These are phyloP conservation scores for Xylariaceae sp. DNA, from an alignment of 2,329 filamentous ascomycete species.

Conservation along the genomic window DNA sequence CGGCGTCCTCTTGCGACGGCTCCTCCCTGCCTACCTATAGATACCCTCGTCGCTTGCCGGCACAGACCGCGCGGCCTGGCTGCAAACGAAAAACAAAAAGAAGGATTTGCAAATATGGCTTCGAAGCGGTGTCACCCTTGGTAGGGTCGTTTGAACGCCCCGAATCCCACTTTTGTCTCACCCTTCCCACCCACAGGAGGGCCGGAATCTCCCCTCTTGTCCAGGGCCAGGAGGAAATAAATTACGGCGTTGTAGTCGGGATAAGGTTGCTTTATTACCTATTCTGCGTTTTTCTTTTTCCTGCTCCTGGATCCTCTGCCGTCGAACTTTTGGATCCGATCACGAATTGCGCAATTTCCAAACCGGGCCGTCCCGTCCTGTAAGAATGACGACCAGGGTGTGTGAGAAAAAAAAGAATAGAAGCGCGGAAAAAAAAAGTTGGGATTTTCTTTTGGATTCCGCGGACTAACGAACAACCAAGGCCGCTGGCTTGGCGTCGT, in stretches of 20 bases:
- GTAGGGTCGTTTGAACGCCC: neutral
- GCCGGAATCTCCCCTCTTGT: neutral
- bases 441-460: neutral
- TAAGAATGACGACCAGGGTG: neutral
- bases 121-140: conserved; percentile 15
- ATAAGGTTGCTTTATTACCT: conserved; percentile 8
- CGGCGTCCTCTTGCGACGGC: neutral
- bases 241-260: conserved; percentile 3
- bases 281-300: neutral
- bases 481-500: conserved; percentile 3
- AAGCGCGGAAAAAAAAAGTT: neutral
- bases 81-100: neutral
- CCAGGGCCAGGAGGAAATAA: conserved; percentile 2
- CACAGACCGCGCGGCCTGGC: conserved; percentile 6
- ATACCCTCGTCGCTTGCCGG: neutral
- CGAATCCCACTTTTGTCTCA: conserved; percentile 14
- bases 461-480: too few species aligned
- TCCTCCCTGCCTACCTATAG: neutral
- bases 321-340: neutral
- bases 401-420: neutral
- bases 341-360: conserved; percentile 1
- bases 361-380: conserved; percentile 11
- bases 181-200: neutral
- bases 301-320: neutral
- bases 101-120: conserved; percentile 5